Base-by-base conservation (phyloP, 78 protist species). In the Bigelowiella natans region DNA sequence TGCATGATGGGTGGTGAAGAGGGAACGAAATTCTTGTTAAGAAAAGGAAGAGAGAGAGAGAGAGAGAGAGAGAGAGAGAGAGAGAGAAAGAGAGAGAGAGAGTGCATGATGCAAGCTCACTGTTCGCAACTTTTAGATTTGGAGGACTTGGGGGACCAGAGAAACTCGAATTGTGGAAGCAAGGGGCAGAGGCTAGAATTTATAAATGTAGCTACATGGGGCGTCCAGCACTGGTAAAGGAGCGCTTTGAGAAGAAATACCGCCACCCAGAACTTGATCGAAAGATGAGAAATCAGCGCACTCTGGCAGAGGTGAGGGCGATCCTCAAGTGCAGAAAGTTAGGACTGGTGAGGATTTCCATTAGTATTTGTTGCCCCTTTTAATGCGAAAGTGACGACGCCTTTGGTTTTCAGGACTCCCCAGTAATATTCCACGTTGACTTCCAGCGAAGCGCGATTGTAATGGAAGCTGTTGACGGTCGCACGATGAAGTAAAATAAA, bases 181-280 rank as follows among this genome's bases (percentile, higher is more conserved):
- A 90, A 36, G 91, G 91, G 34, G 91, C 91, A 2, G 91, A 90
- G 82, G 91, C 86, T 2, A 1, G 89, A 11, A 83, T 90, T 38
- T 11, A 2, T 37, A 1, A 1, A 82, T 3, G 63, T 34, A 31
- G 1, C 91, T 83, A 36, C n/a, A 85, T 40, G 31, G 91, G 91
- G 1, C 1, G 1, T 11, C 37, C 1, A 82, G 88, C 29, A 2
- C 3, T 90, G 1, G 51, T 90, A 37, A 90, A 90, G 36, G 39
- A 90, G 31, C 1, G 91, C 36, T 90, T 90, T 83, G 7, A 1
- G n/a, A 90, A 90, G 36, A 85, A 1, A 36, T 90, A 90, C 36
- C 31, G 91, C 2, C 86, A 82, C 2, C 91, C 91, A 36, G 86
- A 82, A 34, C 86, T 90, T 64, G 91, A 90, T 83, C 29, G 26